Percentiles rank a stretch among this genome's conserved stretches.
Conservation (phyloP, 495 filamentous ascomycete species). For the Lophiotrema nucula region DNA sequence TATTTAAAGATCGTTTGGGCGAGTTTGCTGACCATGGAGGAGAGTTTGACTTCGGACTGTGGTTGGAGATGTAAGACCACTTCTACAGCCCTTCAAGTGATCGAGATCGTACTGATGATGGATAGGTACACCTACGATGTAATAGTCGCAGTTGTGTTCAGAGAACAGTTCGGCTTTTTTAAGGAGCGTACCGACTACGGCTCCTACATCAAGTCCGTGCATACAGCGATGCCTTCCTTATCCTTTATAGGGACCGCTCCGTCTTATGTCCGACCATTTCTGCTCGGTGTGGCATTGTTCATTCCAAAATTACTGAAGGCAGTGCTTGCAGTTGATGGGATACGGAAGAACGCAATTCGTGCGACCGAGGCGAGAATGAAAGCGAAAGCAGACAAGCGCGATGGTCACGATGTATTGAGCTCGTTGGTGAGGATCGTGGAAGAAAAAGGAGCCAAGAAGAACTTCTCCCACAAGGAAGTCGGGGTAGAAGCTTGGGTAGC, state of each 20-base stretch:
- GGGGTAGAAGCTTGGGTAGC: neutral
- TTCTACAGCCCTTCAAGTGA: neutral
- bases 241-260: neutral
- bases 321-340: too few relatives aligned
- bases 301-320: too few relatives aligned
- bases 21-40: neutral
- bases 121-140: neutral
- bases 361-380: too few relatives aligned
- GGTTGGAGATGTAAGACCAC: neutral
- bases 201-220: neutral
- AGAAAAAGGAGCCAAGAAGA: neutral
- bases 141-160: neutral
- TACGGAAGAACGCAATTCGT: too few relatives aligned
- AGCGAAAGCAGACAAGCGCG: neutral
- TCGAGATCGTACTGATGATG: neutral
- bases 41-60: neutral
- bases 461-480: neutral
- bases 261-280: neutral
- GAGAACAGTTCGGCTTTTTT: neutral
- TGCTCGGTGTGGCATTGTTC: too few relatives aligned
- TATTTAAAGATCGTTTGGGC: neutral
- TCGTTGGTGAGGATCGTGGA: neutral
- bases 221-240: neutral
- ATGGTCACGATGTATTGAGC: neutral
- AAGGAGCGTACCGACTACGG: neutral